Base-by-base conservation (phyloP, 352 stramenopile genomes). In the Globisporangium heterothallicum region DNA sequence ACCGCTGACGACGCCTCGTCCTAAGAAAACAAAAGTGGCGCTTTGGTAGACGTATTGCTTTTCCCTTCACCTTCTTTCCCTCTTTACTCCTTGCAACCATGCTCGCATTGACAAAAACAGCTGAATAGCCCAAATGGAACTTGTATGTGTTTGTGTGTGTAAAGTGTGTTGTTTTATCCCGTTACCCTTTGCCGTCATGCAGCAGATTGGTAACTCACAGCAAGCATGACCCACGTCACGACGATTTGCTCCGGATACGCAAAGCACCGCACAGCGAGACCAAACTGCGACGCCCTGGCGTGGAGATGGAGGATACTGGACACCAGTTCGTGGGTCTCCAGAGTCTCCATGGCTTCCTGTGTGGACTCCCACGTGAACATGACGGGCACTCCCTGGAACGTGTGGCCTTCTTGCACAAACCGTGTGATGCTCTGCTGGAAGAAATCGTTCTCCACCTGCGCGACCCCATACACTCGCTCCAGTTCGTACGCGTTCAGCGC, bases 401-500 rank as follows among this genome's bases (percentile, higher is more conserved):
- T 94, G 53, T 86, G 74, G 4, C 81, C 84, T 51, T 86, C 68
- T 7, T 73, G 79, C 5, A 96, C 82, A 41, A 82, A 86, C 7
- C 66, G 71, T 38, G 81, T 87, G 48, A 95, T 80, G 45, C 69
- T 86, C 24, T 88, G 78, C 51, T 89, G 77, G 56, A 96, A 96
- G 36, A 94, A 75, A 2, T 63, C 70, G 49, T 91, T 94, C 42
- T 90, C 84, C 0, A 89, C 58, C 48, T 86, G 72, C 4, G 71
- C 49, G 8, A 86, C 49, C 32, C 64, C 67, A 56, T 91, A 80
- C 14, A 88, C 52, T 7, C 85, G 74, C 61, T 96, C 87, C 40
- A 86, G 55, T 32, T 96, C 87, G 61, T 96, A 96, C 13, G 85
- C 84, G 38, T 78, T 78, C 18, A 96, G 72, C n/a, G 87, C 85